Evolutionary conservation across 495 filamentous ascomycete species (phyloP).

Genomic region (Aspergillus steynii): DNA sequence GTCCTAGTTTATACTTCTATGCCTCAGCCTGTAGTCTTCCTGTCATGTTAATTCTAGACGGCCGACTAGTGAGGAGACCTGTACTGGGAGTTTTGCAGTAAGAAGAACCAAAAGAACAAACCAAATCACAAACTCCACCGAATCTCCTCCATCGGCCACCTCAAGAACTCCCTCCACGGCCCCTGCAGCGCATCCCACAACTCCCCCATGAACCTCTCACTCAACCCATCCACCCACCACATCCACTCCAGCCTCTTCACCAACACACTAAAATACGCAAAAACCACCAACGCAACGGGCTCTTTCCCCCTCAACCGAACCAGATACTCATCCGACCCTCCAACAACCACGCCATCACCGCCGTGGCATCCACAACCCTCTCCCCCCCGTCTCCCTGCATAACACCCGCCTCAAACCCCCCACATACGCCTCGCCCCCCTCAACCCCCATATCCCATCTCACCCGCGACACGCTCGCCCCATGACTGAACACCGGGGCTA

Average conservation of each 20-base stretch:
- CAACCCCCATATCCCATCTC: too few relatives aligned
- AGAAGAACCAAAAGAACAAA: too few relatives aligned
- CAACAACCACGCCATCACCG: slow-evolving; percentile 28
- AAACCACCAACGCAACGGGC: slow-evolving; percentile 29
- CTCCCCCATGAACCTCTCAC: slow-evolving; percentile 24
- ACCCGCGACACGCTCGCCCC: too few relatives aligned
- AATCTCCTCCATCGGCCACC: slow-evolving; percentile 25
- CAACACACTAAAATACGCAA: slow-evolving; percentile 32
- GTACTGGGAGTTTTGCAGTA: too few relatives aligned
- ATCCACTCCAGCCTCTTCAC: slow-evolving; percentile 29
- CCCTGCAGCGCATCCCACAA: slow-evolving; percentile 20
- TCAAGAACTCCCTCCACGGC: slow-evolving; percentile 24
- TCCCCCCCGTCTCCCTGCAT: slow-evolving; percentile 11
- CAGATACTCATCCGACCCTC: slow-evolving; percentile 26
- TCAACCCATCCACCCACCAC: slow-evolving; percentile 37
- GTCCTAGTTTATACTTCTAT: too few relatives aligned
- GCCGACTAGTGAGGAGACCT: too few relatives aligned
- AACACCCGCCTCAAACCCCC: slow-evolving; percentile 4
- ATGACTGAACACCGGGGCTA: neutral
- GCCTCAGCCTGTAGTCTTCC: too few relatives aligned
- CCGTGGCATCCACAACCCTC: slow-evolving; percentile 18
- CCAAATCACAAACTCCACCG: too few relatives aligned
- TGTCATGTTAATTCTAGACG: too few relatives aligned
- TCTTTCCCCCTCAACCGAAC: slow-evolving; percentile 17
- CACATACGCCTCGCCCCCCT: too few relatives aligned